These are phyloP conservation scores for Raddia guianensis DNA, from an alignment of 176 grass and related monocot genomes.

Conservation along the genomic window DNA sequence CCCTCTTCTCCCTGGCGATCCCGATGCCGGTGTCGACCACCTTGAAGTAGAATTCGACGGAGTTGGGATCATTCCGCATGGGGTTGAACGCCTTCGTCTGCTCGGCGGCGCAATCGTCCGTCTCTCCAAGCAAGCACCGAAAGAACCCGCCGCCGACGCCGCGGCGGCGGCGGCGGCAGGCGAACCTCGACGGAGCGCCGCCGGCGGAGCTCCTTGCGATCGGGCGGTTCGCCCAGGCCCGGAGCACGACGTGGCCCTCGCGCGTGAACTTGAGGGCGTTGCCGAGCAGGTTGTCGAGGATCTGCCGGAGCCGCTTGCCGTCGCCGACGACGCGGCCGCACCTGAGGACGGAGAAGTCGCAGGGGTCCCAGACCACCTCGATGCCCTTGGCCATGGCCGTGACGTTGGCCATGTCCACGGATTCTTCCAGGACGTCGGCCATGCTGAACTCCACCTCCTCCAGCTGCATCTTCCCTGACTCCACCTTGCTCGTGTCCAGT, in stretches of 20 bases:
- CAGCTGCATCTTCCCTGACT: conserved; percentile 77
- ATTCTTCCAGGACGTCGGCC: conserved; percentile 73
- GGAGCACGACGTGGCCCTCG: conserved; percentile 55
- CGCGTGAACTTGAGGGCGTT: conserved; percentile 83
- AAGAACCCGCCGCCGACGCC: background rate
- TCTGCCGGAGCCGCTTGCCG: conserved; percentile 60
- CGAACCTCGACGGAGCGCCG: conserved; percentile 34
- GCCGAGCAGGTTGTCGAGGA: conserved; percentile 79
- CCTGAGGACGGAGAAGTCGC: conserved; percentile 63
- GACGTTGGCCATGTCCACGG: conserved; percentile 57
- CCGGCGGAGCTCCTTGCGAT: conserved; percentile 24
- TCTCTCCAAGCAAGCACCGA: conserved; percentile 11
- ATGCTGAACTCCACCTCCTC: conserved; percentile 71
- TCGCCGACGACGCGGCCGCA: conserved; percentile 51
- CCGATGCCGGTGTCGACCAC: conserved; percentile 77
- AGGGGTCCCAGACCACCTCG: conserved; percentile 87
- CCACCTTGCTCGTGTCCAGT: conserved; percentile 78
- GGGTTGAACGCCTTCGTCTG: background rate
- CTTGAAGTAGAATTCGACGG: conserved; percentile 68
- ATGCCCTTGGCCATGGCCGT: conserved; percentile 52
- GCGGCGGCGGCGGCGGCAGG: background rate
- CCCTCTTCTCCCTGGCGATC: conserved; percentile 67
- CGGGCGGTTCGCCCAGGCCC: conserved; percentile 63
- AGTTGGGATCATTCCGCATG: conserved; percentile 33
- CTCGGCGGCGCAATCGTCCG: background rate